Evolutionary conservation across 495 filamentous ascomycete genomes (phyloP).

Genomic region (Thermothielavioides terrestris): DNA sequence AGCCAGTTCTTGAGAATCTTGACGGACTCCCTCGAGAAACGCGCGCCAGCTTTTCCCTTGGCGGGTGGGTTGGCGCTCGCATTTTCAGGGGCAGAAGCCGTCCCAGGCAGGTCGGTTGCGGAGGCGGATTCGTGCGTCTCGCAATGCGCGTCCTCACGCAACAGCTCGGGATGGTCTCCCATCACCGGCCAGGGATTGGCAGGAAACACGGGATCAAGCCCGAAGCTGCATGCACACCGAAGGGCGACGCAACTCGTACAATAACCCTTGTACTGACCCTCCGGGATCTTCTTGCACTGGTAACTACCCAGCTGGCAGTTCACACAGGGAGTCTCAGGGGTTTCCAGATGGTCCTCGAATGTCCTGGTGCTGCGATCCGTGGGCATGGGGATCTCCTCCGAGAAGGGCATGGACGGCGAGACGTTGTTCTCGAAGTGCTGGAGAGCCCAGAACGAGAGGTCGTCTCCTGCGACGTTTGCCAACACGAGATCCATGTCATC

Average conservation of each 20-base stretch:
- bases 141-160: constrained; percentile 41
- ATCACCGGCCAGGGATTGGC: constrained; percentile 38
- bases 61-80: constrained; percentile 25
- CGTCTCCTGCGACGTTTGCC: constrained; percentile 38
- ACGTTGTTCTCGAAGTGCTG: constrained; percentile 37
- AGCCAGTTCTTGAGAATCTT: constrained; percentile 74
- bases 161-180: constrained; percentile 38
- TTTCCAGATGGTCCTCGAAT: constrained; percentile 32
- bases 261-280: constrained; percentile 56
- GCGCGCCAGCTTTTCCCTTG: constrained; percentile 43
- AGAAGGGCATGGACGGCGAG: constrained; percentile 9
- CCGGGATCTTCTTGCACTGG: constrained; percentile 64
- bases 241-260: constrained; percentile 76
- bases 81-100: constrained; percentile 23
- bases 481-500: constrained; percentile 36
- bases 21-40: constrained; percentile 64
- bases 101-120: constrained; percentile 25
- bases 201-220: constrained; percentile 28
- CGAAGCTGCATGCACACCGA: constrained; percentile 64
- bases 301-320: constrained; percentile 61
- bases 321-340: constrained; percentile 49
- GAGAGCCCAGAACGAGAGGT: constrained; percentile 44
- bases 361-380: constrained; percentile 9
- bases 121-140: constrained; percentile 31
- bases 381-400: constrained; percentile 12